A percentile compares a stretch with the other conserved stretches of the same genome.
These are phyloP conservation scores for Paramecium pentaurelia DNA, from an alignment of 73 alveolate genomes.

Conservation along the genomic window DNA sequence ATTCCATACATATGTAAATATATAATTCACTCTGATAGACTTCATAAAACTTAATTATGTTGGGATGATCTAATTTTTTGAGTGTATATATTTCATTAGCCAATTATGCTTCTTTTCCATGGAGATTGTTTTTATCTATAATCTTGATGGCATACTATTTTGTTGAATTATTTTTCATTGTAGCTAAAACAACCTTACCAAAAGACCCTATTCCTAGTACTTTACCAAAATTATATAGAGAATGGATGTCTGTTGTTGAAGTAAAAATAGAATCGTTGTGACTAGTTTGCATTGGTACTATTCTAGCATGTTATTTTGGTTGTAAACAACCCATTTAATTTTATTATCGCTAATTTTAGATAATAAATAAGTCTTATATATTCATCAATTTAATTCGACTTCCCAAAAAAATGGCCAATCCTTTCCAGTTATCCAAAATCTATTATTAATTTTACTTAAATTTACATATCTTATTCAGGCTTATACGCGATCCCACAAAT, in stretches of 20 bases:
- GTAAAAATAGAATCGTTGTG: background rate
- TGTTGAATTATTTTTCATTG: background rate
- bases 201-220: slow-evolving; percentile 28
- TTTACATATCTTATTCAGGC: background rate
- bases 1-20: slow-evolving; percentile 66
- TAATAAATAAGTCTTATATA: background rate
- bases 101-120: slow-evolving; percentile 42
- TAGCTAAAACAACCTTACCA: slow-evolving; percentile 33
- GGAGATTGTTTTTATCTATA: slow-evolving; percentile 43
- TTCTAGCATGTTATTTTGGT: background rate
- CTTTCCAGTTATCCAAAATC: slow-evolving; percentile 20
- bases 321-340: slow-evolving; percentile 14
- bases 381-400: slow-evolving; percentile 24
- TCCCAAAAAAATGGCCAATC: slow-evolving; percentile 45
- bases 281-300: slow-evolving; percentile 31
- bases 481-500: background rate
- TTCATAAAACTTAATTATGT: slow-evolving; percentile 67
- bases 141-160: slow-evolving; percentile 52
- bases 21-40: slow-evolving; percentile 60
- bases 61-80: slow-evolving; percentile 68
- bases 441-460: background rate
- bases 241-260: slow-evolving; percentile 38
- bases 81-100: slow-evolving; percentile 63
- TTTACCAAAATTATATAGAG: background rate
- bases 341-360: background rate